A percentile compares a stretch with the other conserved stretches of the same genome.
These are phyloP conservation scores for Phylloboletellus chloephorus DNA, from an alignment of 1,284 basidiomycete genomes.

Conservation along the genomic window DNA sequence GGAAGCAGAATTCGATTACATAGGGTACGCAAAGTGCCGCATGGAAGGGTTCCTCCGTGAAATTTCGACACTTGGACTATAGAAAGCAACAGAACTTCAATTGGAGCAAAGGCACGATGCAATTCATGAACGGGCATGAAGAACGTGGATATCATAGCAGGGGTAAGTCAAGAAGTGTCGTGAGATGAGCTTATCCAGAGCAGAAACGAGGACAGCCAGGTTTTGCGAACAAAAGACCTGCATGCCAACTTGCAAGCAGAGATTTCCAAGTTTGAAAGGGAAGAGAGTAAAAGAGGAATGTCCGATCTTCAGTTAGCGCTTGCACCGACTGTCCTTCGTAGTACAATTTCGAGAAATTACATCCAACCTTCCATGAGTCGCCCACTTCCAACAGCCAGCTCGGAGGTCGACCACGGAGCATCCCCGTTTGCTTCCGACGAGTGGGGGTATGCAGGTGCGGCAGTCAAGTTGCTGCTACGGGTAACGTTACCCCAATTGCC, in stretches of 20 bases:
- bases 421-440: slow-evolving; percentile 53
- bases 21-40: slow-evolving; percentile 64
- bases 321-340: slow-evolving; percentile 6
- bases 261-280: slow-evolving; percentile 5
- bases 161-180: slow-evolving; percentile 35
- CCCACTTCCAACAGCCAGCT: slow-evolving; percentile 50
- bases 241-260: slow-evolving; percentile 7
- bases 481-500: slow-evolving; percentile 68
- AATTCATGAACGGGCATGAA: slow-evolving; percentile 41
- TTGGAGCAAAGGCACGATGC: slow-evolving; percentile 49
- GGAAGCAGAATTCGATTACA: slow-evolving; percentile 73
- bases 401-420: slow-evolving; percentile 62
- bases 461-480: slow-evolving; percentile 47
- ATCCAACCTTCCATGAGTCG: slow-evolving; percentile 56
- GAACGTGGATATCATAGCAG: slow-evolving; percentile 39
- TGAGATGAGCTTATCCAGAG: slow-evolving; percentile 25
- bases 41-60: slow-evolving; percentile 59
- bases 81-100: slow-evolving; percentile 35
- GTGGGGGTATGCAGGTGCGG: slow-evolving; percentile 48
- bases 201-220: slow-evolving; percentile 5
- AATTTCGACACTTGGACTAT: slow-evolving; percentile 46
- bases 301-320: slow-evolving; percentile 19
- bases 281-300: slow-evolving; percentile 13
- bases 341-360: slow-evolving; percentile 14
- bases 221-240: slow-evolving; percentile 4